phyloP scores from a whole-genome alignment of 805 yeast genomes.

The Candida oleophila region DNA sequence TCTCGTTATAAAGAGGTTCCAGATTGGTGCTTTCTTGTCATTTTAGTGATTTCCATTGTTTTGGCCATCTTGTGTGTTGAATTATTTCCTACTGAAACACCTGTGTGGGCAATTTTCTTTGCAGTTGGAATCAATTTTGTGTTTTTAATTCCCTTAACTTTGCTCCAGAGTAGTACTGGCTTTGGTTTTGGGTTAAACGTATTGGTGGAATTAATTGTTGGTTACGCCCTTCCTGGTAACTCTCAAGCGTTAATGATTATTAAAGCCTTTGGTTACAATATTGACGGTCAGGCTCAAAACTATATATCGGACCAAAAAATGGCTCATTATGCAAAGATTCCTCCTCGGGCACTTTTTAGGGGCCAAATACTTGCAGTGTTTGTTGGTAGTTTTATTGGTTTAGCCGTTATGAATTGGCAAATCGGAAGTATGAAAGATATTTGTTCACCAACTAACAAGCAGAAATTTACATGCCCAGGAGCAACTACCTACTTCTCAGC shows the following conservation, averaged over 20 bases:
- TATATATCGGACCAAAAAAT: constrained; percentile 29
- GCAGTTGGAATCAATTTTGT: constrained; percentile 17
- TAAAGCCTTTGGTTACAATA: constrained; percentile 24
- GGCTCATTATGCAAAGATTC: constrained; percentile 38
- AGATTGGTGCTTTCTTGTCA: constrained; percentile 28
- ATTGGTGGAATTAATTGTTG: constrained; percentile 19
- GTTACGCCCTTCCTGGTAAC: constrained; percentile 12
- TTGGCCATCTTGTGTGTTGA: constrained; percentile 10
- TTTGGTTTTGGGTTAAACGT: constrained; percentile 14
- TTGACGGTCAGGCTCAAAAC: constrained; percentile 32
- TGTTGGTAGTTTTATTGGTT: constrained; percentile 17
- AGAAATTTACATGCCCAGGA: constrained; percentile 24
- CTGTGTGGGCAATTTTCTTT: constrained; percentile 16
- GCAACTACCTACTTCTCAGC: constrained; percentile 43
- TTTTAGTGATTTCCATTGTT: constrained; percentile 25
- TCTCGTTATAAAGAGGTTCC: constrained; percentile 35
- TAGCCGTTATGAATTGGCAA: constrained; percentile 13
- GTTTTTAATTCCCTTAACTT: constrained; percentile 19
- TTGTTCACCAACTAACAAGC: constrained; percentile 17
- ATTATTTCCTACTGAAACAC: constrained; percentile 15
- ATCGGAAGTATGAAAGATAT: constrained; percentile 16
- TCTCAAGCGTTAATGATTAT: constrained; percentile 20
- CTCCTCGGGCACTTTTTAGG: constrained; percentile 41
- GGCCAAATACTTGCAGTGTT: constrained; percentile 22
- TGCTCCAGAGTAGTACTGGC: constrained; percentile 13